Base-by-base conservation (phyloP, 768 basidiomycete genomes). In the Rhizopogon vinicolor region DNA sequence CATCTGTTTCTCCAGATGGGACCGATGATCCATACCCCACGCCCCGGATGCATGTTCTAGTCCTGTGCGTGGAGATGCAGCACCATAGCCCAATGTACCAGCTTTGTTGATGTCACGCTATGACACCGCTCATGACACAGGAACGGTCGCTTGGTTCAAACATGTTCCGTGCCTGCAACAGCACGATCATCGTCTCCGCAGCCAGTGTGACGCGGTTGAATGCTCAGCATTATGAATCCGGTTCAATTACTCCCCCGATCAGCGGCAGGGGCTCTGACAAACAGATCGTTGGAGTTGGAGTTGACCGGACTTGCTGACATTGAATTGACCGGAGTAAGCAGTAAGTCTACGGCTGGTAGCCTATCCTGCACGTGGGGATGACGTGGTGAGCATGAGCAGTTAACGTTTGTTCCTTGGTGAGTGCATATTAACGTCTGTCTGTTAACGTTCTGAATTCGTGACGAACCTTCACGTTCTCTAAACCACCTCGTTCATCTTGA, bases 111-210 rank as follows among this genome's bases (percentile, higher is more conserved):
- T 35, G 31, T 33, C 31, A 33, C 9, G 9, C 13, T 13, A 37
- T 22, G 10, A 49, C 48, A 49, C 48, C 37, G 48, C 48, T 49
- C 48, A 6, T 49, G 48, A 37, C 48, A 49, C 48, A 37, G 48
- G 46, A 19, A 49, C 48, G 5, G 2, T 49, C 19, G 33, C 48
- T 49, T 37, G 48, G 48, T 49, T 49, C 14, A 37, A 49, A 10
- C 35, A 49, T 49, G 48, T 49, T 49, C 48, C 48, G 48, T 49
- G 19, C 18, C 48, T 49, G 48, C 35, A 49, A 35, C 35, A 49
- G 19, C 48, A 18, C n/a, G 19, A 10, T 5, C 19, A 19, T 25
- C 14, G 33, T 16, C 8, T 49, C 48, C 48, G 48, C 48, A 49
- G 35, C 13, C n/a, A n/a, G n/a, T 5, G 19, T 46, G 12, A 35